phyloP scores from a whole-genome alignment of 345 rosid genomes.

The Brassica nigra region DNA sequence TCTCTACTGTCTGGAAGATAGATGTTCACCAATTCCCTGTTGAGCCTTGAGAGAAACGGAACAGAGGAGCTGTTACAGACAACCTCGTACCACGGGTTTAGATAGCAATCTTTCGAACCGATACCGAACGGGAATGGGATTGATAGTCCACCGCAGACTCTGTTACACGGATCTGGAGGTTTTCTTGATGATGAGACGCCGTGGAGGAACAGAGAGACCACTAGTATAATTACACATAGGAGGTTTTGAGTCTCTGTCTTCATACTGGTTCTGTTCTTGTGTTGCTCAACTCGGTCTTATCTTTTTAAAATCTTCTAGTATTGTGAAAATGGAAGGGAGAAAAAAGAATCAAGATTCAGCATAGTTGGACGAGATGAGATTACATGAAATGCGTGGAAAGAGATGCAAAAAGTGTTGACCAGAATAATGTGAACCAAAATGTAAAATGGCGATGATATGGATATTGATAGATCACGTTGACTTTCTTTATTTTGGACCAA shows the following conservation, averaged over 20 bases:
- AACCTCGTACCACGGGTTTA: constrained; percentile 42
- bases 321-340: background rate
- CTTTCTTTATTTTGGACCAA: background rate
- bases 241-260: constrained; percentile 21
- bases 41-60: constrained; percentile 33
- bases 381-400: constrained; percentile 2
- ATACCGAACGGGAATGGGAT: constrained; percentile 38
- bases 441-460: background rate
- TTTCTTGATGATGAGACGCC: constrained; percentile 32
- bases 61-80: constrained; percentile 26
- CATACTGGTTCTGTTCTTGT: constrained; percentile 10
- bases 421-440: background rate
- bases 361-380: constrained; percentile 7
- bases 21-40: constrained; percentile 30
- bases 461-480: background rate
- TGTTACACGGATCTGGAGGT: constrained; percentile 32
- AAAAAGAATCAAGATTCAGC: background rate
- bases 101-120: constrained; percentile 29
- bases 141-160: constrained; percentile 28
- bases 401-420: background rate
- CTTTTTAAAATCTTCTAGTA: background rate
- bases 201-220: constrained; percentile 25
- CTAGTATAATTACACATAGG: background rate
- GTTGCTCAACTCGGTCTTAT: background rate
- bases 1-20: background rate